Base-by-base conservation (phyloP, 2,329 filamentous ascomycete genomes). In the Delphinella strobiligena region DNA sequence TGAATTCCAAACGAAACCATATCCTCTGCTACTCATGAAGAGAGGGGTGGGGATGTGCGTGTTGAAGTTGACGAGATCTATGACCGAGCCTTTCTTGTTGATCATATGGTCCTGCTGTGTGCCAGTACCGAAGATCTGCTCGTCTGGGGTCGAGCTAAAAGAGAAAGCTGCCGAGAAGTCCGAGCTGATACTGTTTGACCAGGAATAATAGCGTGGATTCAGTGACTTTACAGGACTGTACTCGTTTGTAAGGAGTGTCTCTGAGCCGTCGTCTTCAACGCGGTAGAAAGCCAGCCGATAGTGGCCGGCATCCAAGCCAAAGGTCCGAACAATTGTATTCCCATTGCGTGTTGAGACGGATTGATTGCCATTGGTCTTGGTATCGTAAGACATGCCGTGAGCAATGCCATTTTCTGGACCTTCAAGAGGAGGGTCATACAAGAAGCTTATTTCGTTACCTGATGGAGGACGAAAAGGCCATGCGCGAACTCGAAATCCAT, bases 341-440 rank as follows among this genome's bases (percentile, higher is more conserved):
- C 60, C 60, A 42, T 63, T 63, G 2, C 56, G 52, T 5, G 61
- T 47, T 4, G 51, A 47, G 3, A 52, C 47, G 9, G 49, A 47
- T 14, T 48, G 46, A 14, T 52, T 56, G 17, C 58, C 60, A 34
- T 54, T 60, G 27, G 52, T 52, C 1, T 47, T 48, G 5, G 50
- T 57, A 38, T 59, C 54, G 34, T 53, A 60, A 14, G 33, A 49
- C 52, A 59, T 54, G 3, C 54, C 58, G 37, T 49, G 51, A 1
- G 56, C 53, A 5, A 51, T 37, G 2, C 52, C 54, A 38, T 55
- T 48, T 34, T 60, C 56, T 0, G 54, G 55, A 1, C 60, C 60
- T 46, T 63, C 60, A 1, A 62, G 49, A 3, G 60, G 60, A 8
- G 60, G 60, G 37, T 62, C 60, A 36, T 60, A 61, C 9, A 63